Base-by-base conservation (phyloP, 345 rosid species). In the Excoecaria agallocha region DNA sequence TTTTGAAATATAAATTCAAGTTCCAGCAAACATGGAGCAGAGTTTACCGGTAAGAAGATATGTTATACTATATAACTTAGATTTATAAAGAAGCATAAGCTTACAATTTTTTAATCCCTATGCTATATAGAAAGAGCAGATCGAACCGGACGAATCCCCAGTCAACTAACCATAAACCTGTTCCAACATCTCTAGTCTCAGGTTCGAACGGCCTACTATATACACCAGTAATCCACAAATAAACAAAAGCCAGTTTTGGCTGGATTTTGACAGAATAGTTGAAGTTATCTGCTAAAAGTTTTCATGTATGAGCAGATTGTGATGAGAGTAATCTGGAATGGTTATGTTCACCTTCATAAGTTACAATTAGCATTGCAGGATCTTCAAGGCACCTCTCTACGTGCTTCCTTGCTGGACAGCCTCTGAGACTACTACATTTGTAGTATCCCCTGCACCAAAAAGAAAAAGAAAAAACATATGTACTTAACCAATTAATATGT, bases 321-420 rank as follows among this genome's bases (percentile, higher is more conserved):
- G 89, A 74, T 48, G 84, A 76, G 74, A 77, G 71, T 65, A 83
- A 64, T 82, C 90, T 83, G 57, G 94, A 84, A 79, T 91, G 97
- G 46, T 83, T 91, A 74, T 91, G 97, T 57, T 89, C 94, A 0
- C 91, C 92, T 86, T 91, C 94, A 48, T 91, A 91, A 1, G 93
- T 91, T 52, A 91, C 91, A 74, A 87, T 86, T 55, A 91, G 78
- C 97, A 89, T 89, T 1, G 97, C 80, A 59, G 93, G 87, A 22
- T 91, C 94, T 78, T 89, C 93, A 43, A 82, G 51, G 80, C 97
- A 87, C 74, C 94, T 85, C 86, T 91, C 97, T 6, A 91, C 97
- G 46, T 89, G 97, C 85, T 91, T 91, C 84, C 92, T 88, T 43
- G 97, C 97, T 0, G 97, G 94, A 79, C 94, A 91, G 17, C 94